Percentiles rank a stretch among this genome's conserved stretches.
Evolutionary conservation across 441 rosid species (phyloP).

Genomic region (Daphne laureola): DNA sequence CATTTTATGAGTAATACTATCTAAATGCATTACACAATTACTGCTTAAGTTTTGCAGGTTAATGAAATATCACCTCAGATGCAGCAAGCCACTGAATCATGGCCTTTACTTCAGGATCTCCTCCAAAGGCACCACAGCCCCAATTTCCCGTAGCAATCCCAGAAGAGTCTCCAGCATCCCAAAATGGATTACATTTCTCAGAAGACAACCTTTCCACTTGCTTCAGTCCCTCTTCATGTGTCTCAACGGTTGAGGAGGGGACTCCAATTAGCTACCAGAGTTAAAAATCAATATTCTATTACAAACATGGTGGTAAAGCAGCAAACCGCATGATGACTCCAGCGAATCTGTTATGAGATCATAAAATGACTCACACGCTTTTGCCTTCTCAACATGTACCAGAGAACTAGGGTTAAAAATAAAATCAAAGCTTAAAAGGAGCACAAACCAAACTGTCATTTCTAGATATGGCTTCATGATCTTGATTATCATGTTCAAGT

Average conservation of each 20-base stretch:
- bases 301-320: constrained; percentile 1
- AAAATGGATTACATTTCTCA: constrained; percentile 18
- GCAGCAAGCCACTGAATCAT: constrained; percentile 95
- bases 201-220: constrained; percentile 16
- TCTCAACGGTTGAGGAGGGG: constrained; percentile 27
- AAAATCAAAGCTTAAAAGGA: constrained; percentile 3
- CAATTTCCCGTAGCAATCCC: constrained; percentile 91
- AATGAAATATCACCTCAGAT: constrained; percentile 56
- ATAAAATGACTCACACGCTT: background rate
- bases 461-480: constrained; percentile 14
- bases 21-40: too few species aligned
- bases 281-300: constrained; percentile 1
- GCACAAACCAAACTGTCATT: constrained; percentile 21
- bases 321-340: background rate
- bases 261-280: constrained; percentile 27
- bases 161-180: constrained; percentile 30
- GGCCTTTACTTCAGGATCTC: constrained; percentile 82
- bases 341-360: too few species aligned
- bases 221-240: constrained; percentile 19
- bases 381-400: too few species aligned
- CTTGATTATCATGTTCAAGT: constrained; percentile 21
- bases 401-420: too few species aligned
- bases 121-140: constrained; percentile 99
- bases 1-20: too few species aligned
- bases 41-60: too few species aligned